Conservation (phyloP, 2,329 filamentous ascomycete species). For the Monosporascus sp. region DNA sequence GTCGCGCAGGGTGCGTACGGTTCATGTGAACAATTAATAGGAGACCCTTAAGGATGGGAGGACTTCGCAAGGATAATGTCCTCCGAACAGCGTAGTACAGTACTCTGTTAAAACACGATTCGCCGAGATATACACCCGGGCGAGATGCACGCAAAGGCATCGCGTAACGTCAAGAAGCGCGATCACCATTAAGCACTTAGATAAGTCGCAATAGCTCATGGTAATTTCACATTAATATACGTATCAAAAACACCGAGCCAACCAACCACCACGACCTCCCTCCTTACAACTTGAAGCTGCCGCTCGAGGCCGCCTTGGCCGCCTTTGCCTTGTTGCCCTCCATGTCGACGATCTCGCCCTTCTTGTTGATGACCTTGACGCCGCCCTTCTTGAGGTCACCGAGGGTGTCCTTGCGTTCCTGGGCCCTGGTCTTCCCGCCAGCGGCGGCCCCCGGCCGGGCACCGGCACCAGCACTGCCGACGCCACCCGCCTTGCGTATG, state of each 20-base stretch:
- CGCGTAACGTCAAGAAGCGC: no score
- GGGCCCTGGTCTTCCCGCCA: conserved; percentile 42
- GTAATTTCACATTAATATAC: not conserved
- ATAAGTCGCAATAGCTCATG: not conserved
- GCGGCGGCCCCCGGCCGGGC: conserved; percentile 16
- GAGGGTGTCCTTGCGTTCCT: conserved; percentile 45
- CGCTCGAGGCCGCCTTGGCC: conserved; percentile 45
- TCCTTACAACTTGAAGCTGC: conserved; percentile 55
- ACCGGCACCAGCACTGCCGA: conserved; percentile 12
- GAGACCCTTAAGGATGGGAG: no score
- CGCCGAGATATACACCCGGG: no score
- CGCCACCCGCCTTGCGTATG: conserved; percentile 61
- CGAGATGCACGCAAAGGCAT: no score
- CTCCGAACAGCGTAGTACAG: no score
- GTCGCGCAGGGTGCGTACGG: no score
- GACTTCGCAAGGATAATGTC: no score
- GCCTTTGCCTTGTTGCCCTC: conserved; percentile 70
- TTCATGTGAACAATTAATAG: no score
- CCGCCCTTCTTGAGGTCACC: conserved; percentile 58
- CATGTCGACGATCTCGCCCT: conserved; percentile 78
- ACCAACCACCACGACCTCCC: no score
- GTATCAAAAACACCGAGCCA: not conserved
- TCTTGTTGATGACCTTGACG: conserved; percentile 87
- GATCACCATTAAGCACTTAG: no score
- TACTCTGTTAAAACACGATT: no score